A percentile compares a stretch with the other conserved stretches of the same genome.
These are phyloP conservation scores for Epichloe amarillans DNA, from an alignment of 2,329 filamentous ascomycete species.

Conservation along the genomic window DNA sequence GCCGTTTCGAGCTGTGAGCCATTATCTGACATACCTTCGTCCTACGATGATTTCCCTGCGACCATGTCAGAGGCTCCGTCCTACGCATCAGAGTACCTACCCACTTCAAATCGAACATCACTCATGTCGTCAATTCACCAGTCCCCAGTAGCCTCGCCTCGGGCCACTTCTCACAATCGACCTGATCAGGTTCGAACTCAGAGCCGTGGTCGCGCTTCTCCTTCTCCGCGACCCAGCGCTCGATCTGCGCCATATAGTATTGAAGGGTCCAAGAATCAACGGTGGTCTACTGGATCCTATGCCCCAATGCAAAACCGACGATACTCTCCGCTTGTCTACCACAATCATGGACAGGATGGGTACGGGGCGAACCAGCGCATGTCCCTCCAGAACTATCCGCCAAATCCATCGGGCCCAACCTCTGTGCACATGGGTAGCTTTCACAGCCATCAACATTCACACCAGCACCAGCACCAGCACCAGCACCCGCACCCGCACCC, in stretches of 20 bases:
- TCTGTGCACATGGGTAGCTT: slow-evolving; percentile 42
- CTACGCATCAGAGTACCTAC: slow-evolving; percentile 53
- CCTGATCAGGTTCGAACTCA: slow-evolving; percentile 49
- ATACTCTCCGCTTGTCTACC: slow-evolving; percentile 48
- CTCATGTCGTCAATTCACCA: slow-evolving; percentile 57
- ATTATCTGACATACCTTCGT: slow-evolving; percentile 54
- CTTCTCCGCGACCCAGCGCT: slow-evolving; percentile 54
- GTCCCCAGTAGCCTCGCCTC: slow-evolving; percentile 59
- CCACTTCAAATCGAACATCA: slow-evolving; percentile 54
- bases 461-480: slow-evolving; percentile 20
- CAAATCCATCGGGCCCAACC: slow-evolving; percentile 18
- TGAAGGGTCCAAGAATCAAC: slow-evolving; percentile 53
- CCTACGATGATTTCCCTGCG: slow-evolving; percentile 58
- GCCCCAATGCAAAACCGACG: slow-evolving; percentile 42
- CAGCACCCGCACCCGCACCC: slow-evolving; percentile 21
- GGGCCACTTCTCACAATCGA: slow-evolving; percentile 47
- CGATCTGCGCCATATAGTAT: slow-evolving; percentile 59
- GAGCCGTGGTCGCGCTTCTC: slow-evolving; percentile 57
- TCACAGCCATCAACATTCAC: slow-evolving; percentile 19
- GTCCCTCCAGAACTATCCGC: slow-evolving; percentile 25
- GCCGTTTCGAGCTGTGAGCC: slow-evolving; percentile 55
- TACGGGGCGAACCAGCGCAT: slow-evolving; percentile 45
- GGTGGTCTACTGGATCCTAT: slow-evolving; percentile 68
- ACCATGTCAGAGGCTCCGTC: slow-evolving; percentile 54
- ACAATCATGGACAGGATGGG: slow-evolving; percentile 41